Percentiles rank a stretch among this genome's conserved stretches.
These are phyloP conservation scores for Fomitopsis palustris DNA, from an alignment of 1,284 basidiomycete genomes.

Conservation along the genomic window DNA sequence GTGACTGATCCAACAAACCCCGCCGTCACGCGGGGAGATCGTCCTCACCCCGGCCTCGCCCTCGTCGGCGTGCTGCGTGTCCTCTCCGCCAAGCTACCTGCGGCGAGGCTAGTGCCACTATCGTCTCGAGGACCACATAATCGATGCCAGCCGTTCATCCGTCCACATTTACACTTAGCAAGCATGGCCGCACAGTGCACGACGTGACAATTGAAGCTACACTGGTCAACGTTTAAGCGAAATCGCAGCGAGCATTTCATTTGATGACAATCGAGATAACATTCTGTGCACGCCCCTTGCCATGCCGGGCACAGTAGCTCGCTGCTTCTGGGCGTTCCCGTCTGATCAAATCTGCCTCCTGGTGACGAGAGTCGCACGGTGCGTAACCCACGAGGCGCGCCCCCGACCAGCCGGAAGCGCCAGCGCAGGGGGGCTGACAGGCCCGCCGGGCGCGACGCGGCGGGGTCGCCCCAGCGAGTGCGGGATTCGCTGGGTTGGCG, in stretches of 20 bases:
- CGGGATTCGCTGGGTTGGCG: slow-evolving; percentile 3
- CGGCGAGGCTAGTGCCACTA: no score
- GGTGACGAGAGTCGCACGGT: slow-evolving; percentile 15
- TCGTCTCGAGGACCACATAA: no score
- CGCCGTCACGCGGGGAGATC: not conserved
- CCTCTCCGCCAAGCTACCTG: not conserved
- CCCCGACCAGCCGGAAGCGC: not conserved
- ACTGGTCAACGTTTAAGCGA: not conserved
- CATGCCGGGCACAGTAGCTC: slow-evolving; percentile 6
- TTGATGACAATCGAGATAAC: slow-evolving; percentile 26
- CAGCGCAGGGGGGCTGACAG: not conserved
- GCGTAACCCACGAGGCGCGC: slow-evolving; percentile 13
- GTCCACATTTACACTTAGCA: not conserved
- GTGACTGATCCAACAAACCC: not conserved
- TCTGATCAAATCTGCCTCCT: slow-evolving; percentile 18
- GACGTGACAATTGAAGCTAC: not conserved
- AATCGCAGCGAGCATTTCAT: not conserved
- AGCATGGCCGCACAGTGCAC: not conserved
- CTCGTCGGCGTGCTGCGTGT: not conserved
- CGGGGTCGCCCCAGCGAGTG: not conserved
- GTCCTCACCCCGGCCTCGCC: not conserved
- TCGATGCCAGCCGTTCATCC: not conserved
- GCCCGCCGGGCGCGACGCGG: not conserved
- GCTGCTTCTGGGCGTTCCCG: slow-evolving; percentile 19
- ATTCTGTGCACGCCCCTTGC: slow-evolving; percentile 22